phyloP scores from a whole-genome alignment of 345 rosid species.

The Euphorbia pulcherrima region DNA sequence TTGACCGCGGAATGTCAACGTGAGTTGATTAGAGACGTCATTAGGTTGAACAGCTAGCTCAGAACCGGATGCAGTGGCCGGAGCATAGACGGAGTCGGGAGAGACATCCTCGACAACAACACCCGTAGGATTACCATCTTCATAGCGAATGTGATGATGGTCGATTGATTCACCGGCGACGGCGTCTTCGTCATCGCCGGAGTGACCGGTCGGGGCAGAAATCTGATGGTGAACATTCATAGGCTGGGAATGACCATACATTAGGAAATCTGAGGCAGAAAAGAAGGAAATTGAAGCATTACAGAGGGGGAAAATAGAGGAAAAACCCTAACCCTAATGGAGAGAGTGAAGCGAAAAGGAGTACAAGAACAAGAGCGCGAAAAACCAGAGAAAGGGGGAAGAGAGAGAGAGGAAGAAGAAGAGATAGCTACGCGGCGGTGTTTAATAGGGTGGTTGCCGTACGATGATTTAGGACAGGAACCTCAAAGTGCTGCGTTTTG shows the following conservation, averaged over 20 bases:
- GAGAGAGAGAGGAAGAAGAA: background rate
- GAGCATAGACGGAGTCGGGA: slow-evolving; percentile 47
- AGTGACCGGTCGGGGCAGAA: slow-evolving; percentile 22
- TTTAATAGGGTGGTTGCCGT: background rate
- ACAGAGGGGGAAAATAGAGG: slow-evolving; percentile 4
- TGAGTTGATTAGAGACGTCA: slow-evolving; percentile 54
- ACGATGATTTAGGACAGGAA: background rate
- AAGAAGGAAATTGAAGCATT: slow-evolving; percentile 30
- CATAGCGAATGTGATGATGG: slow-evolving; percentile 35
- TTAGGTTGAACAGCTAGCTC: slow-evolving; percentile 29
- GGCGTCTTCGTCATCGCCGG: slow-evolving; percentile 36
- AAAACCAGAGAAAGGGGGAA: background rate
- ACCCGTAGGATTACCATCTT: slow-evolving; percentile 41
- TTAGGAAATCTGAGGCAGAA: slow-evolving; percentile 25
- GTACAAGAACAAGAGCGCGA: too few relatives aligned
- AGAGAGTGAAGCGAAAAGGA: background rate
- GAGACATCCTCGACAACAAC: slow-evolving; percentile 48
- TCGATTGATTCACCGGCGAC: slow-evolving; percentile 42
- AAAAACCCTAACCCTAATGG: slow-evolving; percentile 32
- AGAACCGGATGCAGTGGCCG: slow-evolving; percentile 34
- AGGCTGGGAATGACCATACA: slow-evolving; percentile 60
- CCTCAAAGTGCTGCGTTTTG: background rate
- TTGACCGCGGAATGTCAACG: slow-evolving; percentile 82
- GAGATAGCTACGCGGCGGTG: background rate
- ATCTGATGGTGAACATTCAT: slow-evolving; percentile 49